Percentiles rank a stretch among this genome's conserved stretches.
These are phyloP conservation scores for Aegilops sharonensis DNA, from an alignment of 176 grass and related monocot species.

Conservation along the genomic window DNA sequence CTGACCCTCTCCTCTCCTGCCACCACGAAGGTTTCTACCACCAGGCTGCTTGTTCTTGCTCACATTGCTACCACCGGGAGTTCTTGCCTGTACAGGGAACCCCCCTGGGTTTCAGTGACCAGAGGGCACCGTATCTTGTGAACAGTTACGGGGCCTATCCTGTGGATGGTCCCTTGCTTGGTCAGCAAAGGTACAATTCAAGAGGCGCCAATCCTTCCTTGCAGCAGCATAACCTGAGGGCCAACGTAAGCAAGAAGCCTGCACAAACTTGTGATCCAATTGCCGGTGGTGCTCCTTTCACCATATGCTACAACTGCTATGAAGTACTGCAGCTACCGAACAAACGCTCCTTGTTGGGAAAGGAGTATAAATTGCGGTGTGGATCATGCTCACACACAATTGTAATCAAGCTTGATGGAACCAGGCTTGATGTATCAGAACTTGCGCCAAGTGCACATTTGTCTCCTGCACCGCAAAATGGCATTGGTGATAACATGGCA, in stretches of 20 bases:
- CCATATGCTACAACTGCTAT: conserved; percentile 83
- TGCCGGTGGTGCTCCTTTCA: conserved; percentile 78
- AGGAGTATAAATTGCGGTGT: conserved; percentile 72
- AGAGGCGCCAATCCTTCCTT: conserved; percentile 39
- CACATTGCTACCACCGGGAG: conserved; percentile 60
- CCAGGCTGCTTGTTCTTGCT: conserved; percentile 72
- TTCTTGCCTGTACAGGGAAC: conserved; percentile 60
- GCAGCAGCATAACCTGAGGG: conserved; percentile 34
- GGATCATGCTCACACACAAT: conserved; percentile 82
- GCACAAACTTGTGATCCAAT: conserved; percentile 55
- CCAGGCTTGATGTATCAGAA: conserved; percentile 51
- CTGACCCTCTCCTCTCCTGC: conserved; percentile 66
- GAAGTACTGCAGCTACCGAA: conserved; percentile 82
- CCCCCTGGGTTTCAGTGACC: conserved; percentile 43
- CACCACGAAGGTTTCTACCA: conserved; percentile 78
- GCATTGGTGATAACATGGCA: conserved; percentile 26
- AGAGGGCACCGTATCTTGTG: conserved; percentile 40
- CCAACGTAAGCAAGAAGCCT: conserved; percentile 51
- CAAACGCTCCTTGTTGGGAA: conserved; percentile 37
- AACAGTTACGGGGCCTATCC: conserved; percentile 45
- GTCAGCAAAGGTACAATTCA: conserved; percentile 48
- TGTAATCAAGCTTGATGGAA: conserved; percentile 65
- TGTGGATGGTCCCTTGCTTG: conserved; percentile 37
- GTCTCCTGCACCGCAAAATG: conserved; percentile 38
- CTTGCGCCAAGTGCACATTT: conserved; percentile 20